Evolutionary conservation across 768 basidiomycete genomes (phyloP), one percentile per base, ranked within the genome.

Genomic region (Hericium erinaceus): DNA sequence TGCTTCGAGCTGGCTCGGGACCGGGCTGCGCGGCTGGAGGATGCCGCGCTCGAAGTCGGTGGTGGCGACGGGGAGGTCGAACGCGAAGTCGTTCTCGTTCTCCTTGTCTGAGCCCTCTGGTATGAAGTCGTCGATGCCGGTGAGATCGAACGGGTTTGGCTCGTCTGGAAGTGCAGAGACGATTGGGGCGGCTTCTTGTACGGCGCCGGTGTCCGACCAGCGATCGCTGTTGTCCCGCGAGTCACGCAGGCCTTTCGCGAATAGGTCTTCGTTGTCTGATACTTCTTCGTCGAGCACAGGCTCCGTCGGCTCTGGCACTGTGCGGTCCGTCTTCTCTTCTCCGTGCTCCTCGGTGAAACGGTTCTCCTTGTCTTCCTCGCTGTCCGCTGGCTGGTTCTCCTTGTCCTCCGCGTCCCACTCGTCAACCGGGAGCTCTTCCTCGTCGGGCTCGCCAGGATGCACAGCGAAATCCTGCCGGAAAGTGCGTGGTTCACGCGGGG

Each of bases 311-410:
- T 20, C 39, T 28, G 22, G 53, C 33, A n/a, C 48, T 50, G 46
- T 51, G 44, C 24, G 46, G 49, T n/a, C 55, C 2, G 59, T 56
- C 22, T 52, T 55, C 39, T 48, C 48, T 60, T 26, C 55, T 60
- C 26, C 26, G 26, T 26, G 22, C 53, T 60, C 46, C 33, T 16
- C 52, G 8, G 20, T 18, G 13, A 80, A 77, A 54, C 74, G 72
- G 51, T 97, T 72, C 64, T 91, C 77, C 3, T 92, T 90, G 50
- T 87, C 93, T 68, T 87, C 87, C 12, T 85, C 80, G 67, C 90
- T 75, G 59, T 97, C 69, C 68, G 88, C 97, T 1, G 77, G 74
- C 18, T 80, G 78, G 66, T 98, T 98, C 63, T 92, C 91, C 63
- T 90, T 85, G 60, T 91, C 91, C 62, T 95, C 92, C 48, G 69